Evolutionary conservation across 1,139 yeast genomes (phyloP).

Genomic region (Trichomonascaceae sp.): DNA sequence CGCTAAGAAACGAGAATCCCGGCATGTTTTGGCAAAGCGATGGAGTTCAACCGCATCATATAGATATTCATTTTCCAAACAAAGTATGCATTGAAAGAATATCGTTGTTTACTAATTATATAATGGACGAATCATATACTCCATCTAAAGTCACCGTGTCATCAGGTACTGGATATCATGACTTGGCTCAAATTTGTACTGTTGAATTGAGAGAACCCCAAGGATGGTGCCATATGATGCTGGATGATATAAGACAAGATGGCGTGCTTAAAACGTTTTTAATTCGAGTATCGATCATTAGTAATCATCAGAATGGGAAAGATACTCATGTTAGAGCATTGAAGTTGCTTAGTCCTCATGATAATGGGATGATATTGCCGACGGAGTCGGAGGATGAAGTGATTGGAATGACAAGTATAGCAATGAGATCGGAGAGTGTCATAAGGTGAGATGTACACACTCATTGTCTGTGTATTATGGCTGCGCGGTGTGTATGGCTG

Average conservation of each 20-base stretch:
- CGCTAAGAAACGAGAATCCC: constrained; percentile 70
- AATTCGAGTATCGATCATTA: constrained; percentile 59
- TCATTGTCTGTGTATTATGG: too few species aligned
- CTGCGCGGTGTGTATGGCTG: too few species aligned
- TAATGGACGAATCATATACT: constrained; percentile 84
- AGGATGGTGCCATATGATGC: constrained; percentile 80
- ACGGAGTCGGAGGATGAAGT: constrained; percentile 15
- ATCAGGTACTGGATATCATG: constrained; percentile 87
- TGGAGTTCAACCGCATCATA: constrained; percentile 84
- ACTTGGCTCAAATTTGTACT: constrained; percentile 65
- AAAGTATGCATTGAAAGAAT: constrained; percentile 65
- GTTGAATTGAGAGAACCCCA: constrained; percentile 63
- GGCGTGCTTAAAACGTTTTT: constrained; percentile 67
- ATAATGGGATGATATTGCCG: constrained; percentile 2
- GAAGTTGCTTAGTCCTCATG: constrained; percentile 43
- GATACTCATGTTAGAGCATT: constrained; percentile 86
- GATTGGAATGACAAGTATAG: constrained; percentile 31
- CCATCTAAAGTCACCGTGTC: constrained; percentile 66
- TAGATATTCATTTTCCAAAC: constrained; percentile 78
- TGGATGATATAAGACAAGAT: constrained; percentile 50
- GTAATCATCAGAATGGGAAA: constrained; percentile 94
- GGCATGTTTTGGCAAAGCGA: constrained; percentile 91
- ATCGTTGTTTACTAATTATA: constrained; percentile 61
- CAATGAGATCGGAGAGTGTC: constrained; percentile 32
- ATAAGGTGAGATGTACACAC: constrained; percentile 31